A percentile compares a stretch with the other conserved stretches of the same genome.
Conservation (phyloP, 345 rosid genomes). For the Excoecaria agallocha region DNA sequence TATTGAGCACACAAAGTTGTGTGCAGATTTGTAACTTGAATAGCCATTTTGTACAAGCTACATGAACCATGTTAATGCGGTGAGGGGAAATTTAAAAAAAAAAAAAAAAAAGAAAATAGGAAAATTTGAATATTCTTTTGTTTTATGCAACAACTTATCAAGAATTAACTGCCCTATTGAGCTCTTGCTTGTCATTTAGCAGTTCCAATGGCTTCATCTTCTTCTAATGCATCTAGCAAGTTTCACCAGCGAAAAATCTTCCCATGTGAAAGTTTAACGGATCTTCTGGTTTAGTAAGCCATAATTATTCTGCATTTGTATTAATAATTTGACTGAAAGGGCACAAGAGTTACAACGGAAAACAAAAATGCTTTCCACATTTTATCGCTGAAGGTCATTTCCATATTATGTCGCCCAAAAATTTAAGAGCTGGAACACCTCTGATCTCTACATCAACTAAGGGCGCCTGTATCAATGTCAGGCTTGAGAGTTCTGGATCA, state of each 20-base stretch:
- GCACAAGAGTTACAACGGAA: not conserved
- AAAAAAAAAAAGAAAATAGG: not conserved
- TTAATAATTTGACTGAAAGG: not conserved
- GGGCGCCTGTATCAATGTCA: slow-evolving; percentile 74
- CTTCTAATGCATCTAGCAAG: not conserved
- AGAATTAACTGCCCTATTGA: not conserved
- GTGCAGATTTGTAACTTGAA: not conserved
- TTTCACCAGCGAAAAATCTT: slow-evolving; percentile 1
- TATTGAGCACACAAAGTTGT: not conserved
- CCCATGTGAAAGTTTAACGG: not conserved
- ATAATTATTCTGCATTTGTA: not conserved
- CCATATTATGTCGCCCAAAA: slow-evolving; percentile 90
- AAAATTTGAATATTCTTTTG: not conserved
- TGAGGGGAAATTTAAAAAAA: not conserved
- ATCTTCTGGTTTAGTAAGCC: not conserved
- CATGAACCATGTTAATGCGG: not conserved
- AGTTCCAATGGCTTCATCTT: not conserved
- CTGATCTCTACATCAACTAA: slow-evolving; percentile 93
- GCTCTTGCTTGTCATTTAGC: not conserved
- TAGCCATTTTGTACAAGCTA: not conserved
- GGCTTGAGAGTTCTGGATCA: slow-evolving; percentile 74
- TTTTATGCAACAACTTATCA: not conserved
- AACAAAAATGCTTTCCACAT: not conserved
- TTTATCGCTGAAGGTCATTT: slow-evolving; percentile 44
- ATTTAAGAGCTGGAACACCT: slow-evolving; percentile 90